A percentile compares a stretch with the other conserved stretches of the same genome.
These are phyloP conservation scores for Gossypium ekmanianum DNA, from an alignment of 345 rosid genomes.

Conservation along the genomic window DNA sequence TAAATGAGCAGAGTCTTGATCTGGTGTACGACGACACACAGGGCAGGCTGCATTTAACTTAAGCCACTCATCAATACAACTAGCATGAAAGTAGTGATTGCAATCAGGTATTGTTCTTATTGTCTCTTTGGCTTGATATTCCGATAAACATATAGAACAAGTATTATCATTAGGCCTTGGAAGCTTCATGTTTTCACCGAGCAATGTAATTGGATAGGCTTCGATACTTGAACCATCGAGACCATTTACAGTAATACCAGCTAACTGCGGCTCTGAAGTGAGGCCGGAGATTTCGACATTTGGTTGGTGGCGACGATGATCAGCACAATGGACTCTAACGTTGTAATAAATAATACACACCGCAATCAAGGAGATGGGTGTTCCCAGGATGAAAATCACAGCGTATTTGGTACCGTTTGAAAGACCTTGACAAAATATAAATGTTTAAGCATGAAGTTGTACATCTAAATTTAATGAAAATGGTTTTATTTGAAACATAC, in stretches of 20 bases:
- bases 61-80: slow-evolving; percentile 64
- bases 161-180: slow-evolving; percentile 38
- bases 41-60: slow-evolving; percentile 51
- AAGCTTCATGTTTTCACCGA: slow-evolving; percentile 42
- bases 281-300: background rate
- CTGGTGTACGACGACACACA: slow-evolving; percentile 42
- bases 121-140: slow-evolving; percentile 47
- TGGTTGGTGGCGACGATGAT: background rate
- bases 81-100: slow-evolving; percentile 51
- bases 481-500: background rate
- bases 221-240: slow-evolving; percentile 40
- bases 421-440: background rate
- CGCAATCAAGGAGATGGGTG: slow-evolving; percentile 38
- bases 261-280: background rate
- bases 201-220: slow-evolving; percentile 48
- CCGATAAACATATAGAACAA: slow-evolving; percentile 52
- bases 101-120: slow-evolving; percentile 55
- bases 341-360: slow-evolving; percentile 25
- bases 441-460: background rate
- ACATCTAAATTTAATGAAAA: background rate
- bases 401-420: slow-evolving; percentile 28
- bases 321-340: background rate
- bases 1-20: background rate
- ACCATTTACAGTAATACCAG: slow-evolving; percentile 14
- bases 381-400: slow-evolving; percentile 39